Base-by-base conservation (phyloP, 768 basidiomycete genomes). In the Amanita rimosa region DNA sequence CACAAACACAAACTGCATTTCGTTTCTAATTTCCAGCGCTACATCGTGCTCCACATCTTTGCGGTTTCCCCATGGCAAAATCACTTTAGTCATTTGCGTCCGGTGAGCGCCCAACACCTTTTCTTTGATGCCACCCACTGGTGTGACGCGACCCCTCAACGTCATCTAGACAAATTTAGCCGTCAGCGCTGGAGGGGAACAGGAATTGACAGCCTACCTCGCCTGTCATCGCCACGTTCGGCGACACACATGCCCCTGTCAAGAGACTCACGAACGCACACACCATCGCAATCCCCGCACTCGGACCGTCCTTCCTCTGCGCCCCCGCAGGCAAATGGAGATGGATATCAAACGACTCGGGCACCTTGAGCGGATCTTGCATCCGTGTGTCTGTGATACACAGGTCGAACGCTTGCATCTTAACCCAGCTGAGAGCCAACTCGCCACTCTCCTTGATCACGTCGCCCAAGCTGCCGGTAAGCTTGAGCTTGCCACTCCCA, bases 251-350 rank as follows among this genome's bases (percentile, higher is more conserved):
- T 9, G 79, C 78, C 0, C 85, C 86, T 0, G 83, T 88, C 21
- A 95, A 67, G 11, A 94, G 69, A 4, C 91, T 92, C 13, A 94
- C 83, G 46, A 96, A 78, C 3, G 93, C 92, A 56, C 91, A 50
- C 52, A 89, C 86, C 79, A 94, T 91, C 0, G 88, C 87, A 19
- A 94, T 73, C 2, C 92, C 92, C 0, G 91, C 92, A 58, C 85
- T 89, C 0, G 92, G 91, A 0, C 93, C 92, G 57, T 95, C 92
- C 67, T 95, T 96, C 74, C 83, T 90, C 63, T 92, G 85, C 2
- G 90, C 86, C 0, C 93, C 94, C 1, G 86, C 76, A 0, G 93
- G 94, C 7, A 95, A 69, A 59, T 96, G 93, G 13, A 93, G 67
- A 57, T 97, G 93, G 8, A 97, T 67, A 58, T 97, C 91, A 40